A percentile compares a stretch with the other conserved stretches of the same genome.
Conservation (phyloP, 345 rosid genomes). For the Viola odorata region DNA sequence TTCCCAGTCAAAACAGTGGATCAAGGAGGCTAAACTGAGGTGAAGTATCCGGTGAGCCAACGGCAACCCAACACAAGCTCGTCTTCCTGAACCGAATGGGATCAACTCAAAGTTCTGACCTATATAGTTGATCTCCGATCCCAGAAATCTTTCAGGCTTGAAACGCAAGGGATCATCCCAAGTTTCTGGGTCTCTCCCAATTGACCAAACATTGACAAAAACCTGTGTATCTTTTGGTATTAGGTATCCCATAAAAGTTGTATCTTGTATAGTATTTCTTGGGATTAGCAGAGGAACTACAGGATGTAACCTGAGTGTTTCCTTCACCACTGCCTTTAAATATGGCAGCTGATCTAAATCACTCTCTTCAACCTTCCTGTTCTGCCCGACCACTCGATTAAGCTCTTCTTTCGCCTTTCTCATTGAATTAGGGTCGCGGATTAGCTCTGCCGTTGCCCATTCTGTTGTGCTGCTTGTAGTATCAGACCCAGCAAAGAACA, state of each 20-base stretch:
- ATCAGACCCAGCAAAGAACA: conserved; percentile 14
- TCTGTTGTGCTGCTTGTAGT: conserved; percentile 16
- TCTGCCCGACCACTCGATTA: conserved; percentile 3
- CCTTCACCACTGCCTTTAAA: conserved; percentile 13
- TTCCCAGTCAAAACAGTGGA: conserved; percentile 20
- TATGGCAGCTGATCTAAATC: conserved; percentile 12
- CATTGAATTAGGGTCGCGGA: conserved; percentile 13
- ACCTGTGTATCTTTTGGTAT: conserved; percentile 15
- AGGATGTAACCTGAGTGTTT: conserved; percentile 7
- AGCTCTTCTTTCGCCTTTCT: conserved; percentile 15
- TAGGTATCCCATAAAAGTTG: conserved; percentile 9
- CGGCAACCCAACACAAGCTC: conserved; percentile 11
- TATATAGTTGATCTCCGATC: conserved; percentile 11
- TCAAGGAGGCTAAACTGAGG: conserved; percentile 10
- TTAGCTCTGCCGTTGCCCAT: conserved; percentile 17
- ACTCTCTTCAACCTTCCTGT: conserved; percentile 6
- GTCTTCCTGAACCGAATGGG: conserved; percentile 20
- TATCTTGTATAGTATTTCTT: conserved; percentile 5
- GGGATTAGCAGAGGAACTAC: conserved; percentile 7
- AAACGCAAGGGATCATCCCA: conserved; percentile 17
- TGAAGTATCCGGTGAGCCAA: conserved; percentile 14
- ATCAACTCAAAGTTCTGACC: conserved; percentile 12
- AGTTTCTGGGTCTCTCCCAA: conserved; percentile 17
- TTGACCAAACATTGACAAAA: conserved; percentile 14
- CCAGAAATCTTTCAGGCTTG: conserved; percentile 18